Percentiles rank a stretch among this genome's conserved stretches.
phyloP scores from a whole-genome alignment of 257 asterid species.

The Avicennia marina region DNA sequence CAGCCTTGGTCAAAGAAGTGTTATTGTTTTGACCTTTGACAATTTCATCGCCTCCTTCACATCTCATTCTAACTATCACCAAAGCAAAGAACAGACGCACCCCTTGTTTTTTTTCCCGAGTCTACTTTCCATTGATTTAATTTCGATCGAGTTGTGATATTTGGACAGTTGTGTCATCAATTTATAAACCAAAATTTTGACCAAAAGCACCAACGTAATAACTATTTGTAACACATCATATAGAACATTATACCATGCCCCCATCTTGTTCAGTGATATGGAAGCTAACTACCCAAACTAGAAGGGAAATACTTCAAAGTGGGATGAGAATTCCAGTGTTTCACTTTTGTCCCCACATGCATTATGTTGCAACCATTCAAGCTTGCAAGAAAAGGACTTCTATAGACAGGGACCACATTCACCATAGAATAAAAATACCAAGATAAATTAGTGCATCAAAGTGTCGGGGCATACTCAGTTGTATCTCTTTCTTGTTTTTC shows the following conservation, averaged over 20 bases:
- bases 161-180: conserved; percentile 9
- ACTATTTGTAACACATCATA: neutral
- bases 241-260: too few species aligned
- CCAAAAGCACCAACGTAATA: too few species aligned
- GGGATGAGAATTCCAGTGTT: conserved; percentile 2
- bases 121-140: conserved; percentile 19
- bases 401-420: neutral
- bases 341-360: conserved; percentile 21
- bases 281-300: neutral
- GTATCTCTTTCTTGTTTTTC: too few species aligned
- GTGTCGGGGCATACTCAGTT: too few species aligned
- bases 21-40: conserved; percentile 1
- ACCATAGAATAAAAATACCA: too few species aligned
- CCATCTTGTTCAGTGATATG: too few species aligned
- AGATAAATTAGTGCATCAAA: too few species aligned
- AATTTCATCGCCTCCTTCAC: conserved; percentile 8
- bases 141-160: too few species aligned
- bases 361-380: neutral
- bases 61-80: conserved; percentile 15
- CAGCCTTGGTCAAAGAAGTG: neutral
- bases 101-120: neutral
- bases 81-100: conserved; percentile 12
- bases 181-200: conserved; percentile 22
- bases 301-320: too few species aligned
- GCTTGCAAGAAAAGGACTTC: conserved; percentile 13